Percentiles rank a stretch among this genome's conserved stretches.
Conservation (phyloP, 2,329 filamentous ascomycete species). For the Nothomitra cinnamomea region DNA sequence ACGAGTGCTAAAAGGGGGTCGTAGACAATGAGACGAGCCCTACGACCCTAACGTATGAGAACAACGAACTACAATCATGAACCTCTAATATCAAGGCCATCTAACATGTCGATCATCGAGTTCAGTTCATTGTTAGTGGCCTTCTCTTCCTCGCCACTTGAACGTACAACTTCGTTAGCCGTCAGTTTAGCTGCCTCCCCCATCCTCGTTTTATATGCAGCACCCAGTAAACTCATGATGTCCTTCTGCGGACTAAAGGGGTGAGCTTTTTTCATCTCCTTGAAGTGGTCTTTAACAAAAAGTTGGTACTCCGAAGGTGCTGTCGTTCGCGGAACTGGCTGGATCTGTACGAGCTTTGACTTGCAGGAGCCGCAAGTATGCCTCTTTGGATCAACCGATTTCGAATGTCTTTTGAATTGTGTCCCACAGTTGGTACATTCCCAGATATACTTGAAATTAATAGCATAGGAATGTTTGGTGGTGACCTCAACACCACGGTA, state of each 20-base stretch:
- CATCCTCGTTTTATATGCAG: slow-evolving; percentile 36
- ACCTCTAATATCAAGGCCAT: background rate
- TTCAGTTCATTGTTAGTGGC: background rate
- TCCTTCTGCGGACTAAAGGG: slow-evolving; percentile 44
- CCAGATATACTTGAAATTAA: slow-evolving; percentile 89
- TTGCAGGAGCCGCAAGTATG: slow-evolving; percentile 69
- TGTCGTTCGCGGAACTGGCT: slow-evolving; percentile 10
- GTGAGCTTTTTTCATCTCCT: slow-evolving; percentile 37
- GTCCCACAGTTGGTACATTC: slow-evolving; percentile 49
- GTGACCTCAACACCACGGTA: slow-evolving; percentile 56
- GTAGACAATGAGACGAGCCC: too few relatives aligned
- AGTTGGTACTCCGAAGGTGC: slow-evolving; percentile 34
- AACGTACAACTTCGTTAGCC: background rate
- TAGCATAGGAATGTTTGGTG: slow-evolving; percentile 77
- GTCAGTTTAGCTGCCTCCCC: slow-evolving; percentile 22
- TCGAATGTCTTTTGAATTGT: slow-evolving; percentile 71
- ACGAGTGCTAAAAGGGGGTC: background rate
- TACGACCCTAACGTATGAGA: background rate
- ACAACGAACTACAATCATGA: background rate
- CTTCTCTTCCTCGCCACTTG: background rate
- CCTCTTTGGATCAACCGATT: slow-evolving; percentile 56
- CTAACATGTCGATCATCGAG: background rate
- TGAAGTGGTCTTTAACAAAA: slow-evolving; percentile 53
- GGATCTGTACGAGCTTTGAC: slow-evolving; percentile 48
- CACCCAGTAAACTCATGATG: slow-evolving; percentile 50